Conservation (phyloP, 768 basidiomycete species). For the Boletellus sp. region DNA sequence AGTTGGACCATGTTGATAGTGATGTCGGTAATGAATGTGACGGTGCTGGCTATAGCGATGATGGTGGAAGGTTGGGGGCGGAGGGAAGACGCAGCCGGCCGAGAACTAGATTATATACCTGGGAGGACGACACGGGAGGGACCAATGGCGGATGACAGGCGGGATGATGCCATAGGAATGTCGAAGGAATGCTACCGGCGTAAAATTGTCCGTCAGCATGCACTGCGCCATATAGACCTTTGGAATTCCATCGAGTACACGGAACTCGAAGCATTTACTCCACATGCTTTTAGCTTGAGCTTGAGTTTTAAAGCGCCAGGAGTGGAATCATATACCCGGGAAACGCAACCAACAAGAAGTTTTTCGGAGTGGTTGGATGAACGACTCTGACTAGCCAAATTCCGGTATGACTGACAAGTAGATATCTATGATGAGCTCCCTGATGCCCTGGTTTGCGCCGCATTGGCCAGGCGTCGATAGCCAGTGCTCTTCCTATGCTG, state of each 20-base stretch:
- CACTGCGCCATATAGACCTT: background rate
- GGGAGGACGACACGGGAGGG: background rate
- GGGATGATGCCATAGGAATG: slow-evolving; percentile 4
- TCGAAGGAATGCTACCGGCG: background rate
- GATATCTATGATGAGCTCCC: no score
- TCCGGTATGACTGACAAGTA: no score
- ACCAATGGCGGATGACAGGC: slow-evolving; percentile 5
- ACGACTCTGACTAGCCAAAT: no score
- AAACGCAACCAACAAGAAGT: no score
- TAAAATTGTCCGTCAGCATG: background rate
- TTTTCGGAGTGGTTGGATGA: no score
- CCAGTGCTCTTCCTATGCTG: no score
- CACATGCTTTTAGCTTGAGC: no score
- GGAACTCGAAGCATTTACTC: no score
- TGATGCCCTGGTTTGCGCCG: no score
- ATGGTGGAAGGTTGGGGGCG: slow-evolving; percentile 5
- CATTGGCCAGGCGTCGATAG: no score
- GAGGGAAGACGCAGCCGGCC: background rate
- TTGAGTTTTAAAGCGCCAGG: no score
- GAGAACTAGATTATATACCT: slow-evolving; percentile 21
- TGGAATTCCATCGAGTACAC: background rate
- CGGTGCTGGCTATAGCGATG: slow-evolving; percentile 12
- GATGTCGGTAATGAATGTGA: slow-evolving; percentile 28
- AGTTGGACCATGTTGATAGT: slow-evolving; percentile 30
- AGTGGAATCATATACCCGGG: no score